Conservation (phyloP, 2,329 filamentous ascomycete species). For the Rhynchosporium agropyri region DNA sequence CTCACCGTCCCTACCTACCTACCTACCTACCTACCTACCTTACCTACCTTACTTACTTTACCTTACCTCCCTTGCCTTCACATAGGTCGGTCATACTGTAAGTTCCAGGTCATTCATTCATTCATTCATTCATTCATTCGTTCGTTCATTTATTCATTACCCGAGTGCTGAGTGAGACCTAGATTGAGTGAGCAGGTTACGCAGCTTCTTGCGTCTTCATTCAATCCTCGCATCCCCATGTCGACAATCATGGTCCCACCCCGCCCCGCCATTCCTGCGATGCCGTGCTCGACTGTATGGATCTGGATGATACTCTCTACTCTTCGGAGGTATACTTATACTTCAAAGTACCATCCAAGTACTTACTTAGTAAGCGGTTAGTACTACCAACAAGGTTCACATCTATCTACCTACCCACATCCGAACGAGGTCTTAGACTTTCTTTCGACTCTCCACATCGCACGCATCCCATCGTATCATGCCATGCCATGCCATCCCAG, state of each 20-base stretch:
- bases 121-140: too few species aligned
- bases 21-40: background rate
- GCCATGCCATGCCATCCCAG: background rate
- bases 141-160: too few species aligned
- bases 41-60: too few species aligned
- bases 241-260: background rate
- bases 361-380: background rate
- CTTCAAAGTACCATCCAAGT: too few species aligned
- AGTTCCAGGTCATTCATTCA: background rate
- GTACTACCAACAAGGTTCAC: conserved; percentile 14
- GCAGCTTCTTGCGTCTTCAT: conserved; percentile 11
- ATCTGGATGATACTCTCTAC: too few species aligned
- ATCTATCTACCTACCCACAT: background rate
- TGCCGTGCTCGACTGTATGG: conserved; percentile 2
- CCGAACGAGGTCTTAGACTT: background rate
- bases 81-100: too few species aligned
- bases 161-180: too few species aligned
- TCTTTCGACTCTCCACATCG: background rate
- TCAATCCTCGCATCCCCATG: background rate
- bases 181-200: background rate
- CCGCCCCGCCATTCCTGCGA: conserved; percentile 2
- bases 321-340: too few species aligned
- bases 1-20: background rate
- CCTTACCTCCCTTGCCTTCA: too few species aligned
- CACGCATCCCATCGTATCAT: too few species aligned